phyloP scores from a whole-genome alignment of 352 stramenopile genomes.

The Phytophthora podocarpi region DNA sequence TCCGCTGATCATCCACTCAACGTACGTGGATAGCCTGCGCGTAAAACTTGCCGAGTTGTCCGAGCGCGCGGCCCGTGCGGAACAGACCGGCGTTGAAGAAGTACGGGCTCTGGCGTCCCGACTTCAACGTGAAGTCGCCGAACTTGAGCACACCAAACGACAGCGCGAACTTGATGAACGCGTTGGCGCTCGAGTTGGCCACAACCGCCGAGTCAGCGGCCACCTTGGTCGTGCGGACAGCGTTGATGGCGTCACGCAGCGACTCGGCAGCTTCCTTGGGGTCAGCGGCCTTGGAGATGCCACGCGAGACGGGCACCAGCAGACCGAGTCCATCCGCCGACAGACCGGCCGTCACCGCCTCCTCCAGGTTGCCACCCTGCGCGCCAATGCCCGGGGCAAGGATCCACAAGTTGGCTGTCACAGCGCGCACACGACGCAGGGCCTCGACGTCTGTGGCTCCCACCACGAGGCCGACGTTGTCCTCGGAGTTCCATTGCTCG shows the following conservation, averaged over 20 bases:
- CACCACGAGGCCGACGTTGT: conserved; percentile 97
- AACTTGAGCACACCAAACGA: conserved; percentile 97
- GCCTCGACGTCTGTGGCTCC: conserved; percentile 96
- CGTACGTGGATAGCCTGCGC: conserved; percentile 91
- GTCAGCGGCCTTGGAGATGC: conserved; percentile 94
- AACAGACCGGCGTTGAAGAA: conserved; percentile 99
- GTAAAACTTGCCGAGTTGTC: conserved; percentile 95
- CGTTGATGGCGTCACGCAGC: conserved; percentile 95
- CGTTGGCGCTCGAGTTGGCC: conserved; percentile 67
- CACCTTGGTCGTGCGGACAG: conserved; percentile 68
- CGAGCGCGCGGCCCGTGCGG: conserved; percentile 92
- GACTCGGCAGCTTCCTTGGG: conserved; percentile 88
- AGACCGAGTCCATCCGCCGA: conserved; percentile 91
- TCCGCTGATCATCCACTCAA: conserved; percentile 1
- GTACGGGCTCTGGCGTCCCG: conserved; percentile 96
- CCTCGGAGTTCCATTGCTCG: conserved; percentile 88
- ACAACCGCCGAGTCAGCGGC: conserved; percentile 16
- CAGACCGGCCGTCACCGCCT: conserved; percentile 78
- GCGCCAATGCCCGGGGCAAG: conserved; percentile 96
- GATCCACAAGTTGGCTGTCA: conserved; percentile 95
- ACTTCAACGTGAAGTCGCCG: conserved; percentile 98
- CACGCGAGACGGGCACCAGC: conserved; percentile 96
- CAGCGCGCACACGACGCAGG: conserved; percentile 82
- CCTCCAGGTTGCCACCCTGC: conserved; percentile 93
- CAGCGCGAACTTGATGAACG: conserved; percentile 98